Percentiles rank a stretch among this genome's conserved stretches.
These are phyloP conservation scores for Diaporthe sp. DNA, from an alignment of 2,329 filamentous ascomycete species.

Conservation along the genomic window DNA sequence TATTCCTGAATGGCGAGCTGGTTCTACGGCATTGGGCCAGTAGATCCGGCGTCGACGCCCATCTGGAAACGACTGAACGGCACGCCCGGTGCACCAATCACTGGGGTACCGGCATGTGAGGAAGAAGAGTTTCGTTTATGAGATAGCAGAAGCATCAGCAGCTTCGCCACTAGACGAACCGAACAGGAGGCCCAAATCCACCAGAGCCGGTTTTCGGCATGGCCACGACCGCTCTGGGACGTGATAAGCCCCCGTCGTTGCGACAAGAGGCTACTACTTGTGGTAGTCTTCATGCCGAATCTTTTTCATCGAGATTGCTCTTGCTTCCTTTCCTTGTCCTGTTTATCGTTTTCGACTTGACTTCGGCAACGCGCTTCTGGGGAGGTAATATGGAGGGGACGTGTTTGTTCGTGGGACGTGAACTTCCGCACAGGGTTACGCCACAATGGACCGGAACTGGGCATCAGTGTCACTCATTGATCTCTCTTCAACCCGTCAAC, in stretches of 20 bases:
- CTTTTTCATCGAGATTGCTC: conserved; percentile 37
- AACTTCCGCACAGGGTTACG: background rate
- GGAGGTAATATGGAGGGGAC: conserved; percentile 51
- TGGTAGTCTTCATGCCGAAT: conserved; percentile 23
- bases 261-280: conserved; percentile 46
- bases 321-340: conserved; percentile 44
- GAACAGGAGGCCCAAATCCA: conserved; percentile 36
- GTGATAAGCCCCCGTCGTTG: conserved; percentile 46
- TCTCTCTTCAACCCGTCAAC: background rate
- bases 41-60: conserved; percentile 20
- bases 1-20: conserved; percentile 37
- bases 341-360: conserved; percentile 42
- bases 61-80: conserved; percentile 52
- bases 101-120: conserved; percentile 40
- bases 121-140: conserved; percentile 39
- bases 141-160: conserved; percentile 26
- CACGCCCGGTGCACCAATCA: conserved; percentile 52
- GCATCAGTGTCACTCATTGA: background rate
- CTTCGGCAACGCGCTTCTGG: conserved; percentile 52
- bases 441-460: background rate
- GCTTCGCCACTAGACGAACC: conserved; percentile 31
- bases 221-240: conserved; percentile 36
- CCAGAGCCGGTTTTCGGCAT: conserved; percentile 13
- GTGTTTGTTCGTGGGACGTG: conserved; percentile 5
- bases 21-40: conserved; percentile 37